phyloP scores from a whole-genome alignment of 352 stramenopile genomes.

The Phytophthora rubi region DNA sequence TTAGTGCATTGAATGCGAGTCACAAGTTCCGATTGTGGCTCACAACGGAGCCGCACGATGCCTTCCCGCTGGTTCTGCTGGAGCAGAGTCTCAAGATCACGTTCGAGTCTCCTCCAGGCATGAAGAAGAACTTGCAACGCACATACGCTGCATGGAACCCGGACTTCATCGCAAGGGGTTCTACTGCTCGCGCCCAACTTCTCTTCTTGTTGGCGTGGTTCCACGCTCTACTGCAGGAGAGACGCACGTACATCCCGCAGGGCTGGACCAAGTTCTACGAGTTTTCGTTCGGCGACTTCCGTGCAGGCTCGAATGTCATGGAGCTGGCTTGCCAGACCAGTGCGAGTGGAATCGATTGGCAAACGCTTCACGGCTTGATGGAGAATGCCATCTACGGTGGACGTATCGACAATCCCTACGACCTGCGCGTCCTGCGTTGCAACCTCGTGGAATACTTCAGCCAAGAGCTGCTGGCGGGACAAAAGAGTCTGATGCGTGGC shows the following conservation, averaged over 20 bases:
- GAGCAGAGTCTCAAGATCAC: conserved; percentile 95
- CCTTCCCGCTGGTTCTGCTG: conserved; percentile 92
- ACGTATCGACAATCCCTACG: conserved; percentile 94
- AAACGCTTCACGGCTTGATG: conserved; percentile 93
- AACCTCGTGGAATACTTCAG: conserved; percentile 92
- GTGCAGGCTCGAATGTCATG: conserved; percentile 92
- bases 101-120: conserved; percentile 94
- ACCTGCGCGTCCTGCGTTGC: conserved; percentile 89
- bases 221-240: conserved; percentile 86
- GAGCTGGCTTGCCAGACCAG: conserved; percentile 65
- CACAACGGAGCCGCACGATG: conserved; percentile 92
- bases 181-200: conserved; percentile 59
- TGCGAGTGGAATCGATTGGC: conserved; percentile 81
- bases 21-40: conserved; percentile 95
- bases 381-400: conserved; percentile 96
- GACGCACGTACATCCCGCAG: conserved; percentile 94
- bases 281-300: conserved; percentile 95
- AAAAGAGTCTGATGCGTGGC: conserved; percentile 64
- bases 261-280: conserved; percentile 98
- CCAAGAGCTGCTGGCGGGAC: conserved; percentile 70
- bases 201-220: conserved; percentile 93
- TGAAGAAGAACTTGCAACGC: conserved; percentile 96
- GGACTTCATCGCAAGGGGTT: conserved; percentile 71
- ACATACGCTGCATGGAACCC: conserved; percentile 90
- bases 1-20: conserved; percentile 74